These are phyloP conservation scores for Agrocybe chaxingu DNA, from an alignment of 768 basidiomycete species.

Conservation along the genomic window DNA sequence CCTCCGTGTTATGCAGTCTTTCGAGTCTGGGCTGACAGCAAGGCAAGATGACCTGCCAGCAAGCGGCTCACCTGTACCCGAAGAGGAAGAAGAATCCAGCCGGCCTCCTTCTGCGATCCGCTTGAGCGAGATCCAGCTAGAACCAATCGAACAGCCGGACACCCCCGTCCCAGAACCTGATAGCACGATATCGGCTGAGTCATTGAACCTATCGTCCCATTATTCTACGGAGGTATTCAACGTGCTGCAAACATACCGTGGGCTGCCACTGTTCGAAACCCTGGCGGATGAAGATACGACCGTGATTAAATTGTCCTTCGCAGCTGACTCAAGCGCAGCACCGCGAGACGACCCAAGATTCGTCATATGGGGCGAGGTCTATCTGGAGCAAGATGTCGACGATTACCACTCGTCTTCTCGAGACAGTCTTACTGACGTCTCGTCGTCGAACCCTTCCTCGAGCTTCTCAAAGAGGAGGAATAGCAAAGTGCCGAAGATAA, in stretches of 20 bases:
- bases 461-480: constrained; percentile 32
- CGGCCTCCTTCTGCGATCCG: constrained; percentile 29
- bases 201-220: constrained; percentile 46
- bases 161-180: constrained; percentile 8
- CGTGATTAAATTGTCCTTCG: constrained; percentile 70
- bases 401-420: constrained; percentile 28
- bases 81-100: constrained; percentile 16
- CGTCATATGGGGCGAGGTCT: constrained; percentile 81
- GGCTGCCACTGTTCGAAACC: constrained; percentile 70
- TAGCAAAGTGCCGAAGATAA: constrained; percentile 29
- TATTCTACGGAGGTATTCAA: constrained; percentile 80
- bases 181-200: constrained; percentile 39
- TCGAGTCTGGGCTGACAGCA: constrained; percentile 80
- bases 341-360: constrained; percentile 89
- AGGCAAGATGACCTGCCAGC: constrained; percentile 39
- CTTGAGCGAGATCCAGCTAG: constrained; percentile 9
- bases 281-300: constrained; percentile 55
- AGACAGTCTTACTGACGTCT: constrained; percentile 29
- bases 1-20: constrained; percentile 84
- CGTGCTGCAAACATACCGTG: constrained; percentile 75
- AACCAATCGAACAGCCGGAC: background rate
- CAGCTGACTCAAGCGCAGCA: constrained; percentile 61
- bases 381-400: constrained; percentile 28
- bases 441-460: constrained; percentile 25
- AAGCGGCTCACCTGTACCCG: constrained; percentile 15